Base-by-base conservation (phyloP, 345 rosid genomes). In the Orychophragmus violaceus region DNA sequence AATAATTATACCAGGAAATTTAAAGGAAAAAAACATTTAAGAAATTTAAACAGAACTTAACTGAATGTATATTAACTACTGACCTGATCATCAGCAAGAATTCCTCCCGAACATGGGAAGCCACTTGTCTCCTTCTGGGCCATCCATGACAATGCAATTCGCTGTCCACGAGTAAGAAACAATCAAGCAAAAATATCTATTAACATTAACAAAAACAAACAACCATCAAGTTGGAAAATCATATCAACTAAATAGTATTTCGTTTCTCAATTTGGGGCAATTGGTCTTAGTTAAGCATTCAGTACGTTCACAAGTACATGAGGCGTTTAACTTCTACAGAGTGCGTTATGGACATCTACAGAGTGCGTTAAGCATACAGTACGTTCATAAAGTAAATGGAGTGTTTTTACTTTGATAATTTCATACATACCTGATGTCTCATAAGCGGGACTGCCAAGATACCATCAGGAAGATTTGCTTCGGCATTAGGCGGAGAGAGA, bases 131-230 rank as follows among this genome's bases (percentile, higher is more conserved):
- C 98, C 81, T 90, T 88, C 55, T 88, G 86, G 68, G 78, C 72
- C 98, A 93, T 93, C 98, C 98, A 93, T 50, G 97, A 86, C 83
- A 93, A 83, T 37, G 97, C 98, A 81, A 93, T 93, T 70, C 90
- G 83, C 97, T 93, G 82, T 71, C 24, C 80, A 81, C 22, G 70
- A 50, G 29, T 28, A 29, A 30, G 37, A 39, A 23, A 44, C 11
- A 48, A 59, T 59, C 29, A 58, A 53, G 16, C 60, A 25, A 11
- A 5, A 22, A 48, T 49, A 23, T 10, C n/a, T 35, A 48, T 2
- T 54, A 48, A 56, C 37, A 37, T 18, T 27, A 21, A 56, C 55
- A 66, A 63, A 68, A 59, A 60, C 52, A 63, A 8, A 21, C 39
- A 48, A 56, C 58, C 37, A 35, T 25, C 51, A 62, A 30, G 30